Evolutionary conservation across 805 yeast species (phyloP).

Genomic region (Cyberlindnera japonica): DNA sequence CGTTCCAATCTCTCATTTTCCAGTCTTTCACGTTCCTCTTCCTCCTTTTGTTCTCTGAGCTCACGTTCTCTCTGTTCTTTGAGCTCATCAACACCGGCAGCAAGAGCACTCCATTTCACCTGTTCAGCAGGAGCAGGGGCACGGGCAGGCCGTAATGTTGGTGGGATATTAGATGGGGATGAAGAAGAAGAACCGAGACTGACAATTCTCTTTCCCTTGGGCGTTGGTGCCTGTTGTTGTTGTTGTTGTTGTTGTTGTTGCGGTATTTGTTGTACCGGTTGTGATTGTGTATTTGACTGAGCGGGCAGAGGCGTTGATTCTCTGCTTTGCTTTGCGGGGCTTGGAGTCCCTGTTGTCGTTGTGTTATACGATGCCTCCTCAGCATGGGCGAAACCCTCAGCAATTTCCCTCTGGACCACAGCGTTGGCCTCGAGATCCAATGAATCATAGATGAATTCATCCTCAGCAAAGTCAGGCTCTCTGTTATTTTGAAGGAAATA

Average conservation of each 20-base stretch:
- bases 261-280: background rate
- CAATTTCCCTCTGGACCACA: conserved; percentile 45
- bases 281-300: no score
- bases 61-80: conserved; percentile 3
- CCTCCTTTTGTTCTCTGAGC: conserved; percentile 5
- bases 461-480: conserved; percentile 88
- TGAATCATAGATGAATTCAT: conserved; percentile 87
- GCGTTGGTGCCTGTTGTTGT: conserved; percentile 6
- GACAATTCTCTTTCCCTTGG: conserved; percentile 7
- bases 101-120: conserved; percentile 10
- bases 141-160: conserved; percentile 9
- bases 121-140: conserved; percentile 11
- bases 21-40: conserved; percentile 2
- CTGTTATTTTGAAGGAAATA: conserved; percentile 91
- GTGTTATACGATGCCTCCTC: no score
- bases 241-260: no score
- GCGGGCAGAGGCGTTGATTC: conserved; percentile 2
- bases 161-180: conserved; percentile 9
- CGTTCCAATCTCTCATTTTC: conserved; percentile 4
- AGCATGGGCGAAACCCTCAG: conserved; percentile 27
- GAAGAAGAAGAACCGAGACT: conserved; percentile 4
- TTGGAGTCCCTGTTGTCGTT: conserved; percentile 1
- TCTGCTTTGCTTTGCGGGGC: conserved; percentile 9
- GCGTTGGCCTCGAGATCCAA: conserved; percentile 63
- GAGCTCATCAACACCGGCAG: conserved; percentile 2